Percentiles rank a stretch among this genome's conserved stretches.
phyloP scores from a whole-genome alignment of 2,329 filamentous ascomycete species.

The Talaromyces sp. region DNA sequence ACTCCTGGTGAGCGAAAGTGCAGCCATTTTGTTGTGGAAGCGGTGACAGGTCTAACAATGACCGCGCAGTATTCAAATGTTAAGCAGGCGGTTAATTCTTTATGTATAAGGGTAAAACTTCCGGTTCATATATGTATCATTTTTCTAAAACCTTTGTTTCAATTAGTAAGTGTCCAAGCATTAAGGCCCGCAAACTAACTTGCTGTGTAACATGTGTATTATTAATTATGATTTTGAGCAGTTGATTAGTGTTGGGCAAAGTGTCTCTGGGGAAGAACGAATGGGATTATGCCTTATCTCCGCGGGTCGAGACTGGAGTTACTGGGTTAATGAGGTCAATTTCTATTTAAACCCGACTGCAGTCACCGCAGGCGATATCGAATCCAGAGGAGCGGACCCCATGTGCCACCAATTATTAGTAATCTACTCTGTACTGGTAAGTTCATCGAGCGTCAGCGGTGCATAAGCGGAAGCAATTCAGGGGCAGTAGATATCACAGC shows the following conservation, averaged over 20 bases:
- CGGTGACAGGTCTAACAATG: background rate
- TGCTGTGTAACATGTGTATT: background rate
- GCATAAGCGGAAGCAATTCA: no score
- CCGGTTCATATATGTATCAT: background rate
- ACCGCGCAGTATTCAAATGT: background rate
- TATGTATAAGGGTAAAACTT: background rate
- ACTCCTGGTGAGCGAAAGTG: background rate
- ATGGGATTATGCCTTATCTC: background rate
- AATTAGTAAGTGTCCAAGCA: background rate
- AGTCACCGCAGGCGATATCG: background rate
- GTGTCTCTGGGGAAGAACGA: no score
- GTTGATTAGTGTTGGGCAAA: background rate
- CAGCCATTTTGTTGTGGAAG: background rate
- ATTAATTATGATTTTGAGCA: background rate
- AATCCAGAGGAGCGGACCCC: background rate
- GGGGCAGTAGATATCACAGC: no score
- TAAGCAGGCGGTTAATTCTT: background rate
- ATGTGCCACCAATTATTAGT: no score
- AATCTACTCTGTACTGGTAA: no score
- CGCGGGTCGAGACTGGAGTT: background rate
- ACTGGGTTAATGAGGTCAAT: no score
- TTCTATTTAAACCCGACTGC: background rate
- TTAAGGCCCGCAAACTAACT: background rate
- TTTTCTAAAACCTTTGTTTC: background rate
- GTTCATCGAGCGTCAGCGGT: no score